phyloP scores from a whole-genome alignment of 2,329 filamentous ascomycete genomes.

The Paecilomyces niveus region DNA sequence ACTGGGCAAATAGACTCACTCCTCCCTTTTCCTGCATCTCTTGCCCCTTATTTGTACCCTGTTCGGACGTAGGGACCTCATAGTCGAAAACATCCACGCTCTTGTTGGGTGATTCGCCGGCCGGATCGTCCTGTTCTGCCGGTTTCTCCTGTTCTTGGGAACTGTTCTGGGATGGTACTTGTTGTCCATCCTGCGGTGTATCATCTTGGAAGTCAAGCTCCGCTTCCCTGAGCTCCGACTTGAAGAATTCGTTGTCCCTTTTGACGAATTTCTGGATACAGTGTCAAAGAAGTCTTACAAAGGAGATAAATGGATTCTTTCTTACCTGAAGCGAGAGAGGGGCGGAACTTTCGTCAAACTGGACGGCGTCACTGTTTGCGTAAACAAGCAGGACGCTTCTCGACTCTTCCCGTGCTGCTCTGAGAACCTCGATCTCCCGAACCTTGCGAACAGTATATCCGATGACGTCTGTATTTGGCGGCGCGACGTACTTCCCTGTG shows the following conservation, averaged over 20 bases:
- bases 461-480: slow-evolving; percentile 25
- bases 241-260: slow-evolving; percentile 40
- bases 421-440: slow-evolving; percentile 48
- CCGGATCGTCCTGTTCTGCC: background rate
- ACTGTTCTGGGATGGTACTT: background rate
- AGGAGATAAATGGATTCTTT: background rate
- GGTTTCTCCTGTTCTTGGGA: background rate
- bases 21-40: slow-evolving; percentile 35
- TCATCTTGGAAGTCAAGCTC: slow-evolving; percentile 8
- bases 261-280: slow-evolving; percentile 39
- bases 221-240: slow-evolving; percentile 24
- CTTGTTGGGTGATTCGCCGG: background rate
- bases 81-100: slow-evolving; percentile 34
- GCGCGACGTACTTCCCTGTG: slow-evolving; percentile 7
- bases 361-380: slow-evolving; percentile 45
- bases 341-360: slow-evolving; percentile 20
- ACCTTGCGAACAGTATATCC: slow-evolving; percentile 38
- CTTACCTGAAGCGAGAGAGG: slow-evolving; percentile 33
- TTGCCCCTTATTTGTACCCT: slow-evolving; percentile 18
- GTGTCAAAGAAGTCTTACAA: slow-evolving; percentile 6
- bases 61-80: slow-evolving; percentile 30
- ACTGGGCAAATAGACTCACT: slow-evolving; percentile 14
- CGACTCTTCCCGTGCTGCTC: slow-evolving; percentile 46
- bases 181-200: slow-evolving; percentile 6
- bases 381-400: slow-evolving; percentile 52